phyloP scores from a whole-genome alignment of 1,139 yeast genomes.

The Pichia sp. region DNA sequence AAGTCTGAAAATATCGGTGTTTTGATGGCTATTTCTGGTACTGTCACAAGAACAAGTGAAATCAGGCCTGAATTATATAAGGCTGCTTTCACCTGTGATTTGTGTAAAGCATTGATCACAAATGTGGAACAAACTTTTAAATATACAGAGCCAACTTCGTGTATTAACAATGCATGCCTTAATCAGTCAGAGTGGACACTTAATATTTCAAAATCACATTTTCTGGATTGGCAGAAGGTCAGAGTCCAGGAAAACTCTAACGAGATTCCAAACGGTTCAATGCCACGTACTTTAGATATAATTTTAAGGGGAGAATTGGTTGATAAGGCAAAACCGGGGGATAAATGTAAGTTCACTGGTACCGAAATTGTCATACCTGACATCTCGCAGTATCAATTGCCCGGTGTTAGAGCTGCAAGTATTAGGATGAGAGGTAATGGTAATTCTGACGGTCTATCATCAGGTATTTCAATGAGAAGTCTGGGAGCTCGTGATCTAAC shows the following conservation, averaged over 20 bases:
- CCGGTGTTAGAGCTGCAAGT: conserved; percentile 88
- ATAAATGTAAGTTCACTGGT: conserved; percentile 90
- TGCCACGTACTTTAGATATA: conserved; percentile 96
- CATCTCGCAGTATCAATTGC: conserved; percentile 89
- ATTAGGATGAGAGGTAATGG: conserved; percentile 54
- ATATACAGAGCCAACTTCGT: conserved; percentile 91
- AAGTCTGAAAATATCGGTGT: conserved; percentile 86
- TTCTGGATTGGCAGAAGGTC: conserved; percentile 95
- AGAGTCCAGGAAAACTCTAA: conserved; percentile 92
- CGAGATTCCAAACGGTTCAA: conserved; percentile 97
- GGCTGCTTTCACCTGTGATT: conserved; percentile 86
- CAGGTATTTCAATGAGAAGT: conserved; percentile 74
- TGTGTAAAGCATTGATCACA: conserved; percentile 78
- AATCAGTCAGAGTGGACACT: conserved; percentile 84
- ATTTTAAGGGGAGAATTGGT: conserved; percentile 91
- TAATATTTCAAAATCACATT: conserved; percentile 75
- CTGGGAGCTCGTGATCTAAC: conserved; percentile 93
- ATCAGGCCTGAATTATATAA: conserved; percentile 90
- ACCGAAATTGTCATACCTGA: conserved; percentile 95
- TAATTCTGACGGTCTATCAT: conserved; percentile 61
- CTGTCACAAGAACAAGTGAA: conserved; percentile 94
- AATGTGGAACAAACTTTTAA: conserved; percentile 91
- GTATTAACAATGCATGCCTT: conserved; percentile 81
- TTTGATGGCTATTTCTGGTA: conserved; percentile 80
- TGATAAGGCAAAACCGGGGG: conserved; percentile 97